phyloP scores from a whole-genome alignment of 305 asterid species.

The Ilex paraguariensis region DNA sequence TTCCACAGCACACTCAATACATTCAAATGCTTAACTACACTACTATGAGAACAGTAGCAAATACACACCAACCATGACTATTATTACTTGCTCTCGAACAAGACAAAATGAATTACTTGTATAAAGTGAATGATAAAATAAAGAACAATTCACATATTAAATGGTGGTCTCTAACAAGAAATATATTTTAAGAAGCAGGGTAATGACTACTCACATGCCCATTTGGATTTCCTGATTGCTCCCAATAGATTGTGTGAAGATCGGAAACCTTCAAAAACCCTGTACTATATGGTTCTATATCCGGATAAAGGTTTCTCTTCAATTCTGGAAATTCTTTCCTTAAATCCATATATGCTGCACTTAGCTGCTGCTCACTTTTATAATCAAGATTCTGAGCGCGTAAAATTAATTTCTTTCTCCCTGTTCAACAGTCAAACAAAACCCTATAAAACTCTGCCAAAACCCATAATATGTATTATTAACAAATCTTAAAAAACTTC shows the following conservation, averaged over 20 bases:
- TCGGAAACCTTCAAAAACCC: slow-evolving; percentile 86
- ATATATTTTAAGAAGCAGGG: slow-evolving; percentile 3
- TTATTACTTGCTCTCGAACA: background rate
- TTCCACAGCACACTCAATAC: no score
- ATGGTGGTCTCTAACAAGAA: background rate
- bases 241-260: slow-evolving; percentile 80
- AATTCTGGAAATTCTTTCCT: slow-evolving; percentile 26
- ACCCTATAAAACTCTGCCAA: background rate
- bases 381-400: slow-evolving; percentile 22
- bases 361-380: slow-evolving; percentile 27
- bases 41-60: no score
- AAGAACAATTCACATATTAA: background rate
- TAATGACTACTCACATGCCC: slow-evolving; percentile 68
- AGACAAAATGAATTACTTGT: background rate
- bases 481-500: no score
- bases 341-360: slow-evolving; percentile 42
- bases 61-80: no score
- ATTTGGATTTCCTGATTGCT: slow-evolving; percentile 90
- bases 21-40: no score
- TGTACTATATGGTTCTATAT: slow-evolving; percentile 68
- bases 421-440: slow-evolving; percentile 30
- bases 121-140: background rate
- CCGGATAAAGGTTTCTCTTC: slow-evolving; percentile 51
- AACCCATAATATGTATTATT: no score
- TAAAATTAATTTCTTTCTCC: slow-evolving; percentile 31